Percentiles rank a stretch among this genome's conserved stretches.
Evolutionary conservation across 257 asterid species (phyloP).

Genomic region (Nicotiana otophora): DNA sequence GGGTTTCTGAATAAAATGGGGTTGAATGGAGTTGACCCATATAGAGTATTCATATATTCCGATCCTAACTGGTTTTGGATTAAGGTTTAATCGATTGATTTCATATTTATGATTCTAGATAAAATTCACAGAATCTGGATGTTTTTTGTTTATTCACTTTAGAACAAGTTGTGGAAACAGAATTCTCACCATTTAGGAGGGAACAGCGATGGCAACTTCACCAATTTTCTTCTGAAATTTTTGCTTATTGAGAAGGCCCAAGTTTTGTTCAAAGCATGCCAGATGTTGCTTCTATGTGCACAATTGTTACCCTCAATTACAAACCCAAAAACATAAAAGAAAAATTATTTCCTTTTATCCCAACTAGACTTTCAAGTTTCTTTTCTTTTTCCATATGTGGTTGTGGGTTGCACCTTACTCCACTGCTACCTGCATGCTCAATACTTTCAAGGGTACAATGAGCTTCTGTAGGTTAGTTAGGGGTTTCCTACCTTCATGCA

Average conservation of each 20-base stretch:
- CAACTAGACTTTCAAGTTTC: background rate
- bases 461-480: background rate
- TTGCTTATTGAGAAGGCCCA: background rate
- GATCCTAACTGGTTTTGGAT: background rate
- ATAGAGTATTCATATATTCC: background rate
- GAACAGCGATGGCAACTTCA: background rate
- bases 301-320: background rate
- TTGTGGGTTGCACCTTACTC: background rate
- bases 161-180: background rate
- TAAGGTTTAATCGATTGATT: background rate
- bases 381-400: background rate
- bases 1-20: background rate
- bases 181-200: background rate
- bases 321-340: background rate
- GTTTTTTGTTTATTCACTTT: background rate
- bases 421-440: background rate
- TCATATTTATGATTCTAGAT: background rate
- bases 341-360: background rate
- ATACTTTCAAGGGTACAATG: background rate
- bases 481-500: background rate
- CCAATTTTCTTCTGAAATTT: background rate
- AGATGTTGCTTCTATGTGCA: background rate
- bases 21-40: background rate
- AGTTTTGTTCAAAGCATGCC: background rate
- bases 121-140: background rate